Conservation (phyloP, 345 rosid species). For the Hevea brasiliensis region DNA sequence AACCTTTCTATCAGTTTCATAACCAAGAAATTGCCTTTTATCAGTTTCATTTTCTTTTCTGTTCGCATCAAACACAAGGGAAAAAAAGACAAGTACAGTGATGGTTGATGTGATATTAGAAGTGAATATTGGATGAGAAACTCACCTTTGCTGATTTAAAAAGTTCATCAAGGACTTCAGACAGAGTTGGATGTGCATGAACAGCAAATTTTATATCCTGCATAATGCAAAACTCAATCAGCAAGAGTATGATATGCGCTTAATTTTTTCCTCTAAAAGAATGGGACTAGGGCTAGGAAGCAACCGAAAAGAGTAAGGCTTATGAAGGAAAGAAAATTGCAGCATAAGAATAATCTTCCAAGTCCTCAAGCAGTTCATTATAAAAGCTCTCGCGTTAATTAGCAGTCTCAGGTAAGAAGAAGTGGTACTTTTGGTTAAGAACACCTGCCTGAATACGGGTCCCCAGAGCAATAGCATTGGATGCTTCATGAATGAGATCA, state of each 20-base stretch:
- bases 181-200: constrained; percentile 97
- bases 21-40: neutral
- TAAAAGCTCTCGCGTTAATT: neutral
- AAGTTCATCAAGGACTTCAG: constrained; percentile 96
- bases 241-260: neutral
- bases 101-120: neutral
- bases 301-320: neutral
- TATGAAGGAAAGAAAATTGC: neutral
- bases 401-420: neutral
- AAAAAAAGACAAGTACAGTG: neutral
- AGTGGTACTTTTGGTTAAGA: neutral
- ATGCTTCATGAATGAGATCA: constrained; percentile 99
- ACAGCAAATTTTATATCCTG: constrained; percentile 94
- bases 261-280: neutral
- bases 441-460: constrained; percentile 69
- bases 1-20: neutral
- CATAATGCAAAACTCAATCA: constrained; percentile 11
- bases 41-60: neutral
- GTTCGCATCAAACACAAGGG: neutral
- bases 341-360: neutral
- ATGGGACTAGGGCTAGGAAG: neutral
- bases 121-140: constrained; percentile 10
- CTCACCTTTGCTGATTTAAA: constrained; percentile 95
- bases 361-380: neutral
- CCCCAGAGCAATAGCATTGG: constrained; percentile 93